Evolutionary conservation across 2,329 filamentous ascomycete species (phyloP).

Genomic region (Talaromyces verruculosus): DNA sequence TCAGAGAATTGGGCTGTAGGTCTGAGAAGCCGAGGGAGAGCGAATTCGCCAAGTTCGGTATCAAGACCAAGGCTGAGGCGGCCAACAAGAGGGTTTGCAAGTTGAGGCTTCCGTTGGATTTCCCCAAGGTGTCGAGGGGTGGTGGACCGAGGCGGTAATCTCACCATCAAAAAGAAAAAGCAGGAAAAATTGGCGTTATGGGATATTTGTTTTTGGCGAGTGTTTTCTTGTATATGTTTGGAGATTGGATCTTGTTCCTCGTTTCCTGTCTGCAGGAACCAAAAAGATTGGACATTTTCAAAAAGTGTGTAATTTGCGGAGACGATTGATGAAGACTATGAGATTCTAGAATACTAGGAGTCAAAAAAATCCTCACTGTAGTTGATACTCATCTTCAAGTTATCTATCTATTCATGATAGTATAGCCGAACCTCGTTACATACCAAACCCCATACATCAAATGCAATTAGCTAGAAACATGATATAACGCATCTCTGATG

Average conservation of each 20-base stretch:
- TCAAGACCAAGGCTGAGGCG: slow-evolving; percentile 62
- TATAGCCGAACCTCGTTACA: neutral
- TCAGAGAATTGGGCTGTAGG: slow-evolving; percentile 49
- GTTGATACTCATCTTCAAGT: neutral
- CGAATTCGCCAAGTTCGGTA: slow-evolving; percentile 44
- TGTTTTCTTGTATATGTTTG: slow-evolving; percentile 4
- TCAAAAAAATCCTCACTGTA: neutral
- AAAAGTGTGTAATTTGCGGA: neutral
- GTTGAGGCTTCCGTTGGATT: slow-evolving; percentile 74
- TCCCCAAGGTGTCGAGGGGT: slow-evolving; percentile 62
- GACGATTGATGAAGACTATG: slow-evolving; percentile 2
- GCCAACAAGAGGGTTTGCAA: slow-evolving; percentile 60
- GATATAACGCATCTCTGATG: neutral
- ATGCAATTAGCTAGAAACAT: neutral
- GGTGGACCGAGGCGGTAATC: slow-evolving; percentile 25
- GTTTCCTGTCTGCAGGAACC: neutral
- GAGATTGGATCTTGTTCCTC: neutral
- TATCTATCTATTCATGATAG: slow-evolving; percentile 2
- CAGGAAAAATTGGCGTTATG: neutral
- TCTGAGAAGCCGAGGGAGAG: slow-evolving; percentile 43
- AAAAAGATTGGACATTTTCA: neutral
- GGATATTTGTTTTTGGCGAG: neutral
- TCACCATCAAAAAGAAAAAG: neutral
- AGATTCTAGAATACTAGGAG: neutral
- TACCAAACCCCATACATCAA: neutral